phyloP scores from a whole-genome alignment of 2,329 filamentous ascomycete species.

The Herpotrichia juniperi region DNA sequence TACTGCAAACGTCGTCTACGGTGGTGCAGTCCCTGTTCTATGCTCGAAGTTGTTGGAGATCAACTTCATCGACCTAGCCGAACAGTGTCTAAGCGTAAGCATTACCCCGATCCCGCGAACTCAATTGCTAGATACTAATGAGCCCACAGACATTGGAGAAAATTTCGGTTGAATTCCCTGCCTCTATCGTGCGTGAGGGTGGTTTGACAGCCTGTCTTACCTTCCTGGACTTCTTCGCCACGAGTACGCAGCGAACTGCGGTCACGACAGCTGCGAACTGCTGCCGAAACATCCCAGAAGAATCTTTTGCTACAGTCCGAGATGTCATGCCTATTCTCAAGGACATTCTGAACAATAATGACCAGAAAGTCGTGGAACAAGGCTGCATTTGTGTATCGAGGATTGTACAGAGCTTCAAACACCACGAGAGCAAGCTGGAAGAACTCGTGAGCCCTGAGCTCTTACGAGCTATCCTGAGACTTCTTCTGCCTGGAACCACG shows the following conservation, averaged over 20 bases:
- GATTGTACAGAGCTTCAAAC: constrained; percentile 96
- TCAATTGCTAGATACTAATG: constrained; percentile 7
- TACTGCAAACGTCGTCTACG: constrained; percentile 94
- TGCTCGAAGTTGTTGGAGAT: constrained; percentile 97
- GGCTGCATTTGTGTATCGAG: constrained; percentile 93
- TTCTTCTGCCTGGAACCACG: constrained; percentile 90
- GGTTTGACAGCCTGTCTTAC: constrained; percentile 94
- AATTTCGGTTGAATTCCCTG: constrained; percentile 94
- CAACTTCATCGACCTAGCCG: constrained; percentile 94
- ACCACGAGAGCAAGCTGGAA: constrained; percentile 85
- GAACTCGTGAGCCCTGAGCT: constrained; percentile 89
- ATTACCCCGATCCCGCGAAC: neutral
- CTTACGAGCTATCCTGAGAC: constrained; percentile 80
- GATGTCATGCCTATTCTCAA: constrained; percentile 97
- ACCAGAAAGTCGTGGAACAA: constrained; percentile 96
- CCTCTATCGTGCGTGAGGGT: constrained; percentile 93
- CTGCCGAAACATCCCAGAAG: constrained; percentile 93
- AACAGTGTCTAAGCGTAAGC: constrained; percentile 85
- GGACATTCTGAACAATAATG: constrained; percentile 87
- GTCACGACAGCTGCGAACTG: constrained; percentile 98
- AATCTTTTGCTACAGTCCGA: constrained; percentile 87
- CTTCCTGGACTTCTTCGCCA: constrained; percentile 96
- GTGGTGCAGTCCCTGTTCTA: constrained; percentile 91
- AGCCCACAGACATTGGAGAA: constrained; percentile 79
- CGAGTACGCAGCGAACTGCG: constrained; percentile 93